Evolutionary conservation across 228 moss, liverwort and hornwort genomes (phyloP).

Genomic region (Sphagnum magellanicum): DNA sequence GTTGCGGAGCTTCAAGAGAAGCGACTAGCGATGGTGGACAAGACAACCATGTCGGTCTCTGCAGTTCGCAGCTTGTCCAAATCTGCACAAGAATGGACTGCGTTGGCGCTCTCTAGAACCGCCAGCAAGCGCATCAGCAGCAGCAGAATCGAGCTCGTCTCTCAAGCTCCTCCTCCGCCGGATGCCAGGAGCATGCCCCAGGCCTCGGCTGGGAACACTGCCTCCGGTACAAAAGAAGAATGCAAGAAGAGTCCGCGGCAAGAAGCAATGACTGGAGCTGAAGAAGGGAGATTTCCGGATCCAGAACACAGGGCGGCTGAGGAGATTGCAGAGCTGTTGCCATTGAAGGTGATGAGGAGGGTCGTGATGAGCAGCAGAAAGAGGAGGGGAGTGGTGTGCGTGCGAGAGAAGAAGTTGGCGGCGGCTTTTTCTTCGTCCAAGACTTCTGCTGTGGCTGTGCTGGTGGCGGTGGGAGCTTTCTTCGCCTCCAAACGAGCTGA

Average conservation of each 20-base stretch:
- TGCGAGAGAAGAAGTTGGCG: slow-evolving; percentile 31
- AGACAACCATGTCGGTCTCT: slow-evolving; percentile 54
- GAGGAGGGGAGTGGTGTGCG: neutral
- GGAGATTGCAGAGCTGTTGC: too few relatives aligned
- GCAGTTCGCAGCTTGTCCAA: slow-evolving; percentile 58
- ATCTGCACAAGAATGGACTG: slow-evolving; percentile 76
- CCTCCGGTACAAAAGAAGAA: neutral
- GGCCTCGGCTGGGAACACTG: neutral
- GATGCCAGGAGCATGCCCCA: too few relatives aligned
- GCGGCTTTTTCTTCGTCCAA: slow-evolving; percentile 4
- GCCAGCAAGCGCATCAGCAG: slow-evolving; percentile 13
- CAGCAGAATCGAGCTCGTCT: neutral
- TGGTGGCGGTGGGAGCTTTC: slow-evolving; percentile 47
- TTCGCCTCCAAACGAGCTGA: slow-evolving; percentile 23
- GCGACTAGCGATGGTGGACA: slow-evolving; percentile 53
- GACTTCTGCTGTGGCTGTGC: slow-evolving; percentile 29
- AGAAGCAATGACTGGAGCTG: too few relatives aligned
- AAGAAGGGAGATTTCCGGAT: too few relatives aligned
- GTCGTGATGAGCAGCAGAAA: slow-evolving; percentile 15
- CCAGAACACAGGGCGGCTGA: too few relatives aligned
- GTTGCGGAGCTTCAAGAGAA: slow-evolving; percentile 58
- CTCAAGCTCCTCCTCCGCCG: too few relatives aligned
- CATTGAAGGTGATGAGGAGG: slow-evolving; percentile 1
- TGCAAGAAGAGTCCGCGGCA: too few relatives aligned
- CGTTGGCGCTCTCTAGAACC: slow-evolving; percentile 32